These are phyloP conservation scores for Dactylonectria estremocensis DNA, from an alignment of 2,329 filamentous ascomycete species.

Conservation along the genomic window DNA sequence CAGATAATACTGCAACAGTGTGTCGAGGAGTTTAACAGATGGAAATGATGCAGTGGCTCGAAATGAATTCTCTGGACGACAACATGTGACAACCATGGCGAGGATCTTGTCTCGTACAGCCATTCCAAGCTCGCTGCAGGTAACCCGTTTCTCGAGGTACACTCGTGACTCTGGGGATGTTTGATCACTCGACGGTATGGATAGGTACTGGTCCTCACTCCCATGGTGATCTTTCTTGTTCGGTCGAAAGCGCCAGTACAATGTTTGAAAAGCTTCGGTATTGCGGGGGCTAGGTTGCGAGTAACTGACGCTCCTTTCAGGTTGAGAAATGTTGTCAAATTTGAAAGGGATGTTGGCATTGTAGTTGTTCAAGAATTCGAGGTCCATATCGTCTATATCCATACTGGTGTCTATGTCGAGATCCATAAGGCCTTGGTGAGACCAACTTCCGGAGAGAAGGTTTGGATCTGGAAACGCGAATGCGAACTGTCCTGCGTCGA, in stretches of 20 bases:
- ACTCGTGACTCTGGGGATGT: constrained; percentile 46
- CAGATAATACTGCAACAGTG: constrained; percentile 57
- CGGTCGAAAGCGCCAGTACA: constrained; percentile 51
- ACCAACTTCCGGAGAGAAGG: constrained; percentile 38
- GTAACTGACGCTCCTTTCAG: constrained; percentile 28
- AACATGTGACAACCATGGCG: constrained; percentile 49
- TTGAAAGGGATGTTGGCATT: constrained; percentile 52
- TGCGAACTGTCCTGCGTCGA: constrained; percentile 23
- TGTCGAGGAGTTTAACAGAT: constrained; percentile 56
- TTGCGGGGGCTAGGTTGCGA: constrained; percentile 23
- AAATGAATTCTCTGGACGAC: constrained; percentile 43
- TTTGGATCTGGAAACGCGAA: constrained; percentile 41
- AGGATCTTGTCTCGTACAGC: constrained; percentile 50
- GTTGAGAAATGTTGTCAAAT: constrained; percentile 26
- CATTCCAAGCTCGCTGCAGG: constrained; percentile 36
- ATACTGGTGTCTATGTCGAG: constrained; percentile 35
- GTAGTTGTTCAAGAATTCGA: constrained; percentile 52
- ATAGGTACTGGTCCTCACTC: constrained; percentile 52
- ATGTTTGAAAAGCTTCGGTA: constrained; percentile 46
- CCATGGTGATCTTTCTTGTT: constrained; percentile 50
- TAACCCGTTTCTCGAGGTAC: constrained; percentile 37
- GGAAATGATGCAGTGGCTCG: constrained; percentile 57
- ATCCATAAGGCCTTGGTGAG: constrained; percentile 12
- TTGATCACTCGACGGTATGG: constrained; percentile 44
- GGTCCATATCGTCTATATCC: constrained; percentile 51